Evolutionary conservation across 768 basidiomycete genomes (phyloP), one percentile per base, ranked within the genome.

Genomic region (Agaricus subrufescens): DNA sequence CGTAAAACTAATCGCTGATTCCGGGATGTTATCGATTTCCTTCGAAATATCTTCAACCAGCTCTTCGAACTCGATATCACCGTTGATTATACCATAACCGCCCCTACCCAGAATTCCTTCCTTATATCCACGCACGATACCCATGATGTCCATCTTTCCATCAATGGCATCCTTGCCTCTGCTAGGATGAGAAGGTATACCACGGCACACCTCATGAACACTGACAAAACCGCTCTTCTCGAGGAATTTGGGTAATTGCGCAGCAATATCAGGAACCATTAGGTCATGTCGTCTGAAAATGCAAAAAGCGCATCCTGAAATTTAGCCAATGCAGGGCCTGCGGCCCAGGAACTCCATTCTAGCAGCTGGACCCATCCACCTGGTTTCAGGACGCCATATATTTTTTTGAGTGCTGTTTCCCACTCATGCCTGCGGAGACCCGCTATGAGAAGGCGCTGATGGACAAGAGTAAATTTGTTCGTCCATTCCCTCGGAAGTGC

Each of bases 391-490:
- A 54, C 52, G 12, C 52, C 27, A 37, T 54, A 47, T 9, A 54
- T 23, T 12, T 57, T 50, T 9, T 38, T 43, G 42, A 57, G n/a
- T 2, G 48, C 56, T 15, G 14, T 34, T 25, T 34, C 37, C 56
- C 56, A 57, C 40, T 57, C 56, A 37, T 51, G 29, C 7, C 9
- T 38, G 14, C 48, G 48, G 11, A 57, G 42, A 8, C 40, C 48
- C 15, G 48, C 50, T 10, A 57, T 34, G 14, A 57, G n/a, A 38
- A 57, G 50, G 14, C 56, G 50, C 30, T 52, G 56, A 12, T 57
- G 39, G 25, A 57, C 50, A 23, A 57, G 29, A 23, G 48, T 34
- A 46, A 57, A 57, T 26, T 19, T 57, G 37, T 57, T 29, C 3
- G 49, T 57, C 56, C 56, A 56, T 39, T 56, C 46, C 14, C 26